Base-by-base conservation (phyloP, 2,329 filamentous ascomycete genomes). In the Lachnellula willkommii region DNA sequence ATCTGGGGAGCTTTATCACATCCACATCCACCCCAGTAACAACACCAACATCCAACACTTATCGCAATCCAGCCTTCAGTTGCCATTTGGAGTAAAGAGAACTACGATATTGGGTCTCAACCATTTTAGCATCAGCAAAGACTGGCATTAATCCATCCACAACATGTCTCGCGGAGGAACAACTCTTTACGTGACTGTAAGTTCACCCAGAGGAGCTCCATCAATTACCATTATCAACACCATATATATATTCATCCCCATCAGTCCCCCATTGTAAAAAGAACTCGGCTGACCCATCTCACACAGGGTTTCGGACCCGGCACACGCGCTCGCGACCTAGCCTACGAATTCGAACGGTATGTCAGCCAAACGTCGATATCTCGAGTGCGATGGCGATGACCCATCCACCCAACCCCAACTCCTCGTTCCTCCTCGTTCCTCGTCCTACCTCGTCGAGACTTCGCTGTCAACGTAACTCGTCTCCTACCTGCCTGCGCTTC, bases 321-420 rank as follows among this genome's bases (percentile, higher is more conserved):
- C 75, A 96, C 93, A 75, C 90, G 94, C 81, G 91, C 94, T 75
- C 90, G 94, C 85, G 92, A 99, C 82, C 89, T 97, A 75, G 91
- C 93, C 80, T 96, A 95, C 89, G 93, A 97, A 83, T 97, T 97
- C 89, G 93, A 97, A 92, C 91, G 93, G 90, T 96, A 96, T 85
- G 92, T 95, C 82, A 80, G 71, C 73, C 74, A 73, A 61, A 73
- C 73, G 71, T 74, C 77, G 75, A 76, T 75, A 71, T 73, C 70
- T 74, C 67, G 65, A 69, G 63, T 70, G 70, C 69, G 63, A 68
- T 67, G 68, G 70, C 69, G 63, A 68, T 67, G 68, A 68, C 71
- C 70, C 51, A 45, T 47, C 57, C 50, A 60, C 55, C 57, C 61
- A 47, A 54, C 69, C 65, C 69, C 68, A 64, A 66, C 60, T 68